A percentile compares a stretch with the other conserved stretches of the same genome.
These are phyloP conservation scores for Aspergillaceae sp. DNA, from an alignment of 2,329 filamentous ascomycete species.

Conservation along the genomic window DNA sequence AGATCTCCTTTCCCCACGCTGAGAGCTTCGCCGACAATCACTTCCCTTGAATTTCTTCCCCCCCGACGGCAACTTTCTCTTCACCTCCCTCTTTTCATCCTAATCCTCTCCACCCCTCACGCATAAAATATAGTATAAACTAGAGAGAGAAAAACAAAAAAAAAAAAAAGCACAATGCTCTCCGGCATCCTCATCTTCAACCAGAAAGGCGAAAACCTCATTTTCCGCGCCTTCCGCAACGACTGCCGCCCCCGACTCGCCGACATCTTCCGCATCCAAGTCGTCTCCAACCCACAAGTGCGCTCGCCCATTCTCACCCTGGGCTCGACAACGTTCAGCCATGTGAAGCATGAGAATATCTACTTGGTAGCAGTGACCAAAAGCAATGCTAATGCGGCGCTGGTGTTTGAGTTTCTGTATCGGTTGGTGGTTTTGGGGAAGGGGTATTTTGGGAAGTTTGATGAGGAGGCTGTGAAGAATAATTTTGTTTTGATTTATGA, in stretches of 20 bases:
- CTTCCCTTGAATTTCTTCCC: constrained; percentile 1
- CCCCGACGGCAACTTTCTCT: constrained; percentile 6
- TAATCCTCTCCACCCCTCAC: no score
- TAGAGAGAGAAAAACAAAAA: no score
- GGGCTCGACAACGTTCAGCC: constrained; percentile 95
- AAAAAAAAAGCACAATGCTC: constrained; percentile 54
- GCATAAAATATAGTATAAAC: no score
- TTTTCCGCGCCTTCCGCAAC: constrained; percentile 97
- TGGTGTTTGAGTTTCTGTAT: constrained; percentile 97
- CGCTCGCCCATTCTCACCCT: constrained; percentile 95
- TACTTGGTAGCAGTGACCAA: constrained; percentile 96
- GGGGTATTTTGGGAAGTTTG: constrained; percentile 97
- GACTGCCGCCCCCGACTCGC: constrained; percentile 95
- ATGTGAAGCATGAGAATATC: constrained; percentile 99
- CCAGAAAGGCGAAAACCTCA: constrained; percentile 98
- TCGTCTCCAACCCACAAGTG: constrained; percentile 96
- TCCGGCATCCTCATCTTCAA: constrained; percentile 98
- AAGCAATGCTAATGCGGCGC: constrained; percentile 95
- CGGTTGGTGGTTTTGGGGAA: constrained; percentile 80
- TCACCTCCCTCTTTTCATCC: no score
- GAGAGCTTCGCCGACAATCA: constrained; percentile 1
- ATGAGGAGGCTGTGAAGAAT: constrained; percentile 99
- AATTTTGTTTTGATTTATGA: constrained; percentile 99
- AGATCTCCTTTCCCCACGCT: constrained; percentile 2
- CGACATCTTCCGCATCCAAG: constrained; percentile 98